Evolutionary conservation across 495 filamentous ascomycete species (phyloP).

Genomic region (Penicillium cosmopolitanum): DNA sequence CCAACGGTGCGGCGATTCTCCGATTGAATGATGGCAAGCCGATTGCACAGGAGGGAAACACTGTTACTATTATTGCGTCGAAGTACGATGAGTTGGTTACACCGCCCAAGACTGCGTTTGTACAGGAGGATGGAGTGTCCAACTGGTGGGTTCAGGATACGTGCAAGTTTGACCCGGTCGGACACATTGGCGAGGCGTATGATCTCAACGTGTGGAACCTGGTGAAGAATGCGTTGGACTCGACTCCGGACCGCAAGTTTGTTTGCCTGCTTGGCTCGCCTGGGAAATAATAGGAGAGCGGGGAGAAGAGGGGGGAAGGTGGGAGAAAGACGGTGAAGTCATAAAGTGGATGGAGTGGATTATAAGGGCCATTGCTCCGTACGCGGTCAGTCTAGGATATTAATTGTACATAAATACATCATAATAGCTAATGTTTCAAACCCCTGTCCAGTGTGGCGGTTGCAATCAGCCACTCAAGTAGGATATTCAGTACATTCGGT

Average conservation of each 20-base stretch:
- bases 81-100: slow-evolving; percentile 53
- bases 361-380: not conserved
- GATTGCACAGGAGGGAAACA: slow-evolving; percentile 53
- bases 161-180: slow-evolving; percentile 51
- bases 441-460: not conserved
- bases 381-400: not conserved
- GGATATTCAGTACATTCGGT: not conserved
- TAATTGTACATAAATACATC: not conserved
- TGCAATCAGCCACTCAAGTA: not conserved
- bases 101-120: slow-evolving; percentile 43
- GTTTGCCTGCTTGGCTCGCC: slow-evolving; percentile 42
- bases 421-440: not conserved
- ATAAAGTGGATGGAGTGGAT: not conserved
- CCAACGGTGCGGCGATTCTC: slow-evolving; percentile 41
- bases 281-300: slow-evolving; percentile 28
- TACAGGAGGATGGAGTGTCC: slow-evolving; percentile 49
- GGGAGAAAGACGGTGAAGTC: not conserved
- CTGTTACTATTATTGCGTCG: slow-evolving; percentile 53
- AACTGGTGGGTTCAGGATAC: slow-evolving; percentile 53
- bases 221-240: slow-evolving; percentile 54
- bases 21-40: slow-evolving; percentile 46
- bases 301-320: not conserved
- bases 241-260: slow-evolving; percentile 38
- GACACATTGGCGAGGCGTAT: slow-evolving; percentile 57
- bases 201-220: slow-evolving; percentile 59